A percentile compares a stretch with the other conserved stretches of the same genome.
These are phyloP conservation scores for Picochlorum sp. DNA, from an alignment of 139 green algal species.

Conservation along the genomic window DNA sequence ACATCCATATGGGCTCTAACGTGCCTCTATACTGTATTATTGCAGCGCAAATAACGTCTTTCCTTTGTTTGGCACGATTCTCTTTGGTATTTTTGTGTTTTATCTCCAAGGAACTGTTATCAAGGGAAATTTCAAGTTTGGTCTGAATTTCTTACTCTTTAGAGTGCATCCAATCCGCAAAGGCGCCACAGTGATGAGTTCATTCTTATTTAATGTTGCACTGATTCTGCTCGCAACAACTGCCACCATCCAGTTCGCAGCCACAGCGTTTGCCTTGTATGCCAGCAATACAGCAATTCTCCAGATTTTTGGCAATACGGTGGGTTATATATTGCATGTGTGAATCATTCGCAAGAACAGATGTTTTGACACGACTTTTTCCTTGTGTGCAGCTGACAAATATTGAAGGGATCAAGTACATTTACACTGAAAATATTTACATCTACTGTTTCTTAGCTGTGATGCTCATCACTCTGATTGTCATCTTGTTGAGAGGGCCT, in stretches of 20 bases:
- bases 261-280: slow-evolving; percentile 75
- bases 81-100: slow-evolving; percentile 90
- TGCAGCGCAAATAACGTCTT: slow-evolving; percentile 60
- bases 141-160: slow-evolving; percentile 82
- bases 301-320: slow-evolving; percentile 76
- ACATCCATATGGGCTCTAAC: too few species aligned
- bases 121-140: slow-evolving; percentile 86
- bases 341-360: neutral
- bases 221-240: slow-evolving; percentile 81
- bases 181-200: slow-evolving; percentile 86
- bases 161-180: slow-evolving; percentile 71
- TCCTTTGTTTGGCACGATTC: slow-evolving; percentile 75
- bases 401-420: slow-evolving; percentile 73
- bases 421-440: slow-evolving; percentile 82
- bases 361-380: neutral
- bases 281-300: slow-evolving; percentile 70
- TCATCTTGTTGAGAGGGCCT: slow-evolving; percentile 33
- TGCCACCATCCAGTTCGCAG: slow-evolving; percentile 90
- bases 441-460: slow-evolving; percentile 55
- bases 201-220: slow-evolving; percentile 90
- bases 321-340: slow-evolving; percentile 12
- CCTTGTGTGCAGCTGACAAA: slow-evolving; percentile 3
- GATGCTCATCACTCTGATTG: slow-evolving; percentile 33
- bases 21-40: neutral
- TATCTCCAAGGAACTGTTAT: slow-evolving; percentile 68